Conservation (phyloP, 768 basidiomycete species). For the Hygrophorus pudorinus region DNA sequence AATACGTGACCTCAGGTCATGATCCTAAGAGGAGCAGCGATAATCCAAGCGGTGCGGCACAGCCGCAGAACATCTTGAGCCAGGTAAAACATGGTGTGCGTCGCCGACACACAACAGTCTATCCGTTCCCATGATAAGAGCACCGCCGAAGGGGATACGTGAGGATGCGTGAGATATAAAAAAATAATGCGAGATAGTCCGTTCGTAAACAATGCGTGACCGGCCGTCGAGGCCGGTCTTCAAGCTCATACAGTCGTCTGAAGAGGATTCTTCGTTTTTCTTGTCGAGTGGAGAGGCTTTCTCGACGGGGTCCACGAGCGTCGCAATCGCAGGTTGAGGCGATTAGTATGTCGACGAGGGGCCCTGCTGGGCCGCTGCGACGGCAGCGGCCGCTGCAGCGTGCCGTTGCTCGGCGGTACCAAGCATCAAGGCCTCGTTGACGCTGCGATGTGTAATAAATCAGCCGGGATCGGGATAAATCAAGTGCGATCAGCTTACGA, state of each 20-base stretch:
- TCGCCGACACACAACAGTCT: conserved; percentile 28
- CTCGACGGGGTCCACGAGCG: conserved; percentile 16
- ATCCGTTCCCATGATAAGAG: conserved; percentile 20
- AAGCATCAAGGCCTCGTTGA: conserved; percentile 87
- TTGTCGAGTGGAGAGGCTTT: conserved; percentile 17
- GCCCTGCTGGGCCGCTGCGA: conserved; percentile 34
- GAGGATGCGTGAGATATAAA: conserved; percentile 38
- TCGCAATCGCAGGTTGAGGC: conserved; percentile 13
- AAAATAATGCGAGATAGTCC: conserved; percentile 33
- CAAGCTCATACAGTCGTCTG: conserved; percentile 31
- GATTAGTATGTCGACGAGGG: conserved; percentile 36
- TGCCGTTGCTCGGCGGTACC: conserved; percentile 68
- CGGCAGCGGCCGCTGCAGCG: conserved; percentile 41
- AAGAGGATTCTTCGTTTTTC: conserved; percentile 14
- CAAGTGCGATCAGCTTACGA: conserved; percentile 1
- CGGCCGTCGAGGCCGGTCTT: conserved; percentile 14
- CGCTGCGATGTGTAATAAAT: conserved; percentile 36
- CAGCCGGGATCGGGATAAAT: not conserved
- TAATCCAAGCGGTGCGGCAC: conserved; percentile 37
- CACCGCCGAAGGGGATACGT: conserved; percentile 22
- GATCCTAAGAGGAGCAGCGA: conserved; percentile 14
- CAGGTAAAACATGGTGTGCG: conserved; percentile 21
- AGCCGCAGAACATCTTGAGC: conserved; percentile 36
- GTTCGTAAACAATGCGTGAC: conserved; percentile 16
- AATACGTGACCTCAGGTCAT: conserved; percentile 31